Evolutionary conservation across 2,329 filamentous ascomycete species (phyloP).

Genomic region (Cordyceps javanica): DNA sequence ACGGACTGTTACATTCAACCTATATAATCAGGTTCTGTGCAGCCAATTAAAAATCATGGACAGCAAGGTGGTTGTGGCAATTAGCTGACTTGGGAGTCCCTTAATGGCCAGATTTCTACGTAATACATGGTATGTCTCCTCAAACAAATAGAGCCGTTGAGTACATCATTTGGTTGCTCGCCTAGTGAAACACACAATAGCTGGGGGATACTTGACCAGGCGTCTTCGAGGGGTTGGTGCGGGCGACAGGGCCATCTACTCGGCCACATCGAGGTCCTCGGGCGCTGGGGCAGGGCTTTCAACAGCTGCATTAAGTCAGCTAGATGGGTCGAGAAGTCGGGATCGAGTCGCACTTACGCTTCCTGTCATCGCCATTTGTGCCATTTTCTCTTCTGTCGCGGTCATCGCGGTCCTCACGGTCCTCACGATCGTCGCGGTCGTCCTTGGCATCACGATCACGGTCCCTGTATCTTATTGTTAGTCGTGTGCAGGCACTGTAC

Average conservation of each 20-base stretch:
- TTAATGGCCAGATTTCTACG: constrained; percentile 5
- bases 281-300: constrained; percentile 79
- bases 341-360: constrained; percentile 52
- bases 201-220: constrained; percentile 8
- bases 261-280: constrained; percentile 93
- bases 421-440: constrained; percentile 64
- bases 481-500: neutral
- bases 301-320: constrained; percentile 40
- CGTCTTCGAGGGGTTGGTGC: neutral
- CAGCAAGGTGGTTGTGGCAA: constrained; percentile 3
- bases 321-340: constrained; percentile 15
- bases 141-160: neutral
- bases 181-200: neutral
- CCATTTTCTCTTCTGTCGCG: constrained; percentile 70
- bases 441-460: constrained; percentile 54
- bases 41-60: constrained; percentile 7
- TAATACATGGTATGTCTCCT: constrained; percentile 10
- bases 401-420: constrained; percentile 36
- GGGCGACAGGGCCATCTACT: constrained; percentile 39
- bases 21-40: constrained; percentile 4
- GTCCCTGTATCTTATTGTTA: constrained; percentile 30
- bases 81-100: neutral
- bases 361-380: constrained; percentile 81
- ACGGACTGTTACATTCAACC: constrained; percentile 9
- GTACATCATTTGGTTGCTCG: neutral